A percentile compares a stretch with the other conserved stretches of the same genome.
phyloP scores from a whole-genome alignment of 177 flowering plant species.

The Vitis hybrid region DNA sequence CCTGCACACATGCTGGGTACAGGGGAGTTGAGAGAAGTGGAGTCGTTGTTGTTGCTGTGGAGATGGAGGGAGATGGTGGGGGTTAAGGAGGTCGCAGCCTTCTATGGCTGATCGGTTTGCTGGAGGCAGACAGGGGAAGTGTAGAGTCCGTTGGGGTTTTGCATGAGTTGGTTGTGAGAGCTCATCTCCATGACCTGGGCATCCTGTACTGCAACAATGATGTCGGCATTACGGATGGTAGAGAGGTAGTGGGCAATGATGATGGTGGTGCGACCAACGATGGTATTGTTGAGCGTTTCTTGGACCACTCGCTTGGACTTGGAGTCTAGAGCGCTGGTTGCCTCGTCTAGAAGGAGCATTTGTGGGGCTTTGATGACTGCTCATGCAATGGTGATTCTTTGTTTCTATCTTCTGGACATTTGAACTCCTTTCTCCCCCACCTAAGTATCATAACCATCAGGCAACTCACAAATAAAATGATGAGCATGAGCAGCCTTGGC shows the following conservation, averaged over 20 bases:
- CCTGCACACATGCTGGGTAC: background rate
- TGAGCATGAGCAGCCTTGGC: slow-evolving; percentile 86
- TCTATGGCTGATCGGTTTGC: slow-evolving; percentile 27
- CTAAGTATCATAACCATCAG: slow-evolving; percentile 88
- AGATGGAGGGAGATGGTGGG: slow-evolving; percentile 12
- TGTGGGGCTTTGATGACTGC: slow-evolving; percentile 66
- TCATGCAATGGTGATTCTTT: slow-evolving; percentile 50
- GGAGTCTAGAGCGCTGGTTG: slow-evolving; percentile 84
- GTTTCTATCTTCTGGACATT: too few relatives aligned
- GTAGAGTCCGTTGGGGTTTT: slow-evolving; percentile 47
- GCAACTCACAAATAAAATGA: slow-evolving; percentile 64
- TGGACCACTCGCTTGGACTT: slow-evolving; percentile 81
- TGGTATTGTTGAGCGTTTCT: slow-evolving; percentile 71
- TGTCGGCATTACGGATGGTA: slow-evolving; percentile 70
- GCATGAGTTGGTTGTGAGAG: slow-evolving; percentile 59
- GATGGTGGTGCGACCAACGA: slow-evolving; percentile 74
- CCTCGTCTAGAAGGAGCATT: slow-evolving; percentile 81
- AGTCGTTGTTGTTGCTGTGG: background rate
- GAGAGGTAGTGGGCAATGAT: slow-evolving; percentile 85
- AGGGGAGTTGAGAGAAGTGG: too few relatives aligned
- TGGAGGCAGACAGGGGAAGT: slow-evolving; percentile 62
- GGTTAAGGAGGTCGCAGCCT: background rate
- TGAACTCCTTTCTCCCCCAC: slow-evolving; percentile 90
- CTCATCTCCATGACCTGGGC: slow-evolving; percentile 69
- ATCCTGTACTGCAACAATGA: slow-evolving; percentile 65